Evolutionary conservation across 805 yeast species (phyloP), one percentile per base, ranked within the genome.

Genomic region (Dipodascopsis uninucleata): DNA sequence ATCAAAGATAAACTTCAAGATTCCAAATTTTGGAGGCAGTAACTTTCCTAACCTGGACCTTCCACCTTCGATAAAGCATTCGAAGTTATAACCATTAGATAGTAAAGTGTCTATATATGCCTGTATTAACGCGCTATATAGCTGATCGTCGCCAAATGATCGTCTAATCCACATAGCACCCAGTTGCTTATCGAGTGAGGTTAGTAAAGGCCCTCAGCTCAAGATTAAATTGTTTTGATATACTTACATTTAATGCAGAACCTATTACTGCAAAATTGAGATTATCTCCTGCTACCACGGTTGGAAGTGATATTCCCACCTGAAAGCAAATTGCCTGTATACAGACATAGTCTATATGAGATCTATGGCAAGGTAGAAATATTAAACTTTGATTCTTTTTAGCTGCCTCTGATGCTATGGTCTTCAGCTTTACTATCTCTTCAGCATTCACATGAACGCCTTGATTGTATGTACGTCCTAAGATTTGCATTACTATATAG

Each of bases 251-350:
- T 52, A 78, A 63, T 40, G 75, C 62, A 6, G 65, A 62, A 3
- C 81, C 81, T 36, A 78, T 68, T 5, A 78, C 63, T 1, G 81
- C 76, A 35, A 78, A 78, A 55, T 79, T 77, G 57, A 78, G 70
- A 58, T 78, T 78, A 39, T 78, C 82, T n/a, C 84, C 84, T 1
- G 84, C 83, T 28, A 78, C 75, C 5, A 78, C 81, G 4, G 72
- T 62, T 1, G 84, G 84, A 8, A 71, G 60, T 3, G 81, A 67
- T 43, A 78, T 60, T 22, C 76, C 78, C 52, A 78, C 69, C 26
- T 82, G 63, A 53, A 76, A 69, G 47, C 77, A 68, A 25, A 77
- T 63, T 41, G 77, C 67, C 54, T 78, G 82, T 38, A 79, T 57
- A 42, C 78, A 72, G 39, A 78, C 76, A 58, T 78, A 78, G 60